Base-by-base conservation (phyloP, 129 eudicot genomes). In the Helianthus tuberosus region DNA sequence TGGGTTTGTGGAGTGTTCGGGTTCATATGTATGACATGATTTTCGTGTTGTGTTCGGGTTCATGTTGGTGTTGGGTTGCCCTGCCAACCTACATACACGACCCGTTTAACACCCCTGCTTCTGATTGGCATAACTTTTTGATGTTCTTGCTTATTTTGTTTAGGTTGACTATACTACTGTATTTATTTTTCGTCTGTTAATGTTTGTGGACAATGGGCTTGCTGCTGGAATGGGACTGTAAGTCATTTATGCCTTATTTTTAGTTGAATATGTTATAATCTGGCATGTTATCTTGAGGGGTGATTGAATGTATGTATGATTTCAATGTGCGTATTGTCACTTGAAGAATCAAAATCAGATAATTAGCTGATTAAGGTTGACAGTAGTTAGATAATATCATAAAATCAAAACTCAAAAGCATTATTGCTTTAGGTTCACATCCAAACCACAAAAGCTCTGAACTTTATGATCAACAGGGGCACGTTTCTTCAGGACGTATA, bases 191-290 rank as follows among this genome's bases (percentile, higher is more conserved):
- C 97, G 99, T 79, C 81, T 95, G 70, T 69, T 95, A 85, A 95
- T 95, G 99, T 95, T 95, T 82, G 86, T 91, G 72, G 99, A 95
- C 72, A 95, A 95, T 71, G 99, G 97, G 10, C 86, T 95, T 79
- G 96, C 99, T 80, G 76, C 96, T 13, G 96, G 99, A 86, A 88
- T 95, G 97, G 99, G 97, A 86, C 78, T 91, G 99, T 94, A 94
- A 94, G 97, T 81, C 8, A 23, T 68, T 41, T 16, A n/a, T 11
- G 49, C n/a, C 47, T 66, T 41, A 66, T 25, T 39, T 54, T 1
- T 44, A 7, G 58, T 53, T 54, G 20, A 61, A 58, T 9, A n/a
- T 20, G 23, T 41, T 16, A 57, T 41, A 39, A 14, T 9, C 7
- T 1, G 11, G 8, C 36, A 32, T 32, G 36, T 32, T 32, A 32